phyloP scores from a whole-genome alignment of 2,329 filamentous ascomycete species.

The Beauveria sp. region DNA sequence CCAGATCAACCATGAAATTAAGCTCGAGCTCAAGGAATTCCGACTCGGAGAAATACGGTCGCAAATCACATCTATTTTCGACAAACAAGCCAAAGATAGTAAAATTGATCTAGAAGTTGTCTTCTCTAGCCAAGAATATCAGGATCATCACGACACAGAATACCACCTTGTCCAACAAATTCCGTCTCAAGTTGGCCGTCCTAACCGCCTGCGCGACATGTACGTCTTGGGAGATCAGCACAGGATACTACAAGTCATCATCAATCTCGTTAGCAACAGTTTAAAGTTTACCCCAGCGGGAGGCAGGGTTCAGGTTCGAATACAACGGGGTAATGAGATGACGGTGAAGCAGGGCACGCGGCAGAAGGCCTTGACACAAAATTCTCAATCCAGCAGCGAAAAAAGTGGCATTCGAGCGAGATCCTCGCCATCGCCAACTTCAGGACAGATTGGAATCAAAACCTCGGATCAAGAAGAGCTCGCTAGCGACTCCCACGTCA shows the following conservation, averaged over 20 bases:
- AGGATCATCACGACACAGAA: background rate
- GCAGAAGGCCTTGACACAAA: background rate
- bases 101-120: conserved; percentile 65
- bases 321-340: conserved; percentile 61
- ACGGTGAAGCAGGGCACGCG: background rate
- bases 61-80: conserved; percentile 79
- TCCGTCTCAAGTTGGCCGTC: conserved; percentile 14
- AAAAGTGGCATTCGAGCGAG: background rate
- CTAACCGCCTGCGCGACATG: conserved; percentile 72
- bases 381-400: background rate
- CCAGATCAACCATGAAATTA: conserved; percentile 79
- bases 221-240: conserved; percentile 89
- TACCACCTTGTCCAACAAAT: background rate
- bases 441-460: no score
- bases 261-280: conserved; percentile 86
- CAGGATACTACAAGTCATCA: conserved; percentile 83
- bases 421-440: no score
- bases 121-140: conserved; percentile 43
- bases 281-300: conserved; percentile 80
- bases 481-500: background rate
- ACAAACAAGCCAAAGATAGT: conserved; percentile 78
- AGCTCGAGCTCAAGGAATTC: conserved; percentile 79
- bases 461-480: background rate
- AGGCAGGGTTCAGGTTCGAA: conserved; percentile 67
- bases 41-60: conserved; percentile 73